Evolutionary conservation across 192 early-diverging fungal genomes (phyloP).

Genomic region (Piromyces finnis): DNA sequence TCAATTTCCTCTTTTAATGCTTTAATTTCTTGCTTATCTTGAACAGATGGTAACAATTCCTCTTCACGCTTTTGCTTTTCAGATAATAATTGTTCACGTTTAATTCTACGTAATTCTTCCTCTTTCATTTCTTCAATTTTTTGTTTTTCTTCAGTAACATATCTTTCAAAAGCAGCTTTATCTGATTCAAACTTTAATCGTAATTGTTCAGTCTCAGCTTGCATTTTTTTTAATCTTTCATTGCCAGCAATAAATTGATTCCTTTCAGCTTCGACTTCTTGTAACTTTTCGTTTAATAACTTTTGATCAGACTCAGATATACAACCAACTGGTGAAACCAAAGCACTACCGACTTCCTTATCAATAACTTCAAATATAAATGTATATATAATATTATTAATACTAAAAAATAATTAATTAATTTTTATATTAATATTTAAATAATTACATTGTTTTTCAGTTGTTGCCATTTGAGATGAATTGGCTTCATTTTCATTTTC

Average conservation of each 20-base stretch:
- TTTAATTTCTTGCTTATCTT: conserved; percentile 19
- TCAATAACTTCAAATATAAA: no score
- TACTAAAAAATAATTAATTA: no score
- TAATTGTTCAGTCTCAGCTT: background rate
- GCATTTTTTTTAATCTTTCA: background rate
- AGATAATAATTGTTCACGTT: background rate
- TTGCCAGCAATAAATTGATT: background rate
- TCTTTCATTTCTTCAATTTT: background rate
- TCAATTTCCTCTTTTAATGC: conserved; percentile 9
- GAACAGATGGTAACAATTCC: background rate
- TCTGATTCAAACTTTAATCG: background rate
- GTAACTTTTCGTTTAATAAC: background rate
- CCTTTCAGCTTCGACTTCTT: background rate
- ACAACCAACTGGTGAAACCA: background rate
- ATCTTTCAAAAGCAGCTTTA: background rate
- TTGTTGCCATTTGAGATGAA: no score
- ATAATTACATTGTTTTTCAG: background rate
- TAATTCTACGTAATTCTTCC: background rate
- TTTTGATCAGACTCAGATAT: background rate
- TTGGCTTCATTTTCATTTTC: background rate
- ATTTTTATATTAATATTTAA: no score
- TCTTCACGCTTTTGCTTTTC: background rate
- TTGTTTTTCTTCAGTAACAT: background rate
- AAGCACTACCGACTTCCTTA: no score
- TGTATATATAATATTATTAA: no score